Base-by-base conservation (phyloP, 108 stramenopile genomes). In the Discostella pseudostelligera region DNA sequence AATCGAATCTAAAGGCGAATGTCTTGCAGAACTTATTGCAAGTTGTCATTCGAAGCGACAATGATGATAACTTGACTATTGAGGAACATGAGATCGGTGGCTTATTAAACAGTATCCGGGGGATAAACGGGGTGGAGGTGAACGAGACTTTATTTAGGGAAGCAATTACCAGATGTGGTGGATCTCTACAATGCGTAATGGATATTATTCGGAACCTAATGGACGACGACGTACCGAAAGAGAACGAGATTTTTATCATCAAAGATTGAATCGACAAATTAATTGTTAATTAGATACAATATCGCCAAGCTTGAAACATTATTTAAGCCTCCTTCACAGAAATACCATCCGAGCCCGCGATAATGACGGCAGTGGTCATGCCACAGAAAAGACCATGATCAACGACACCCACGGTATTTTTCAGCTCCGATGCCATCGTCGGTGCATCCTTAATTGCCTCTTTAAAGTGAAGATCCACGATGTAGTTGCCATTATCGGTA, bases 401-500 rank as follows among this genome's bases (percentile, higher is more conserved):
- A 13, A 99, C 97, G 42, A 98, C 97, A 13, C 99, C 97, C 16
- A 92, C 92, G 8, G 91, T 96, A 67, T 88, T 90, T 80, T 96
- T 96, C 45, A 99, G 70, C 62, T 96, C 92, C 8, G 17, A 19
- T 12, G 95, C 95, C 82, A 94, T 85, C 47, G 69, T 81, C 39
- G 79, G 71, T 17, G 92, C 85, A 74, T 98, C 96, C 80, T 83
- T 83, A 73, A 98, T 96, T 25, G 94, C 82, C 45, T 90, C 84
- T 17, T 79, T 92, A 67, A 98, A 99, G 78, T 98, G 92, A 6
- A 97, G 82, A 76, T 99, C 99, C 1, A 99, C 92, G 69, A 99
- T 96, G 84, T 98, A 98, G 81, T 98, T 98, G 67, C 96, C 95
- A 68, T 97, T 97, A 82, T 96, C 97, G 19, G 98, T 98, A 14